phyloP scores from a whole-genome alignment of 331 rosid species.

The Cydonia oblonga region DNA sequence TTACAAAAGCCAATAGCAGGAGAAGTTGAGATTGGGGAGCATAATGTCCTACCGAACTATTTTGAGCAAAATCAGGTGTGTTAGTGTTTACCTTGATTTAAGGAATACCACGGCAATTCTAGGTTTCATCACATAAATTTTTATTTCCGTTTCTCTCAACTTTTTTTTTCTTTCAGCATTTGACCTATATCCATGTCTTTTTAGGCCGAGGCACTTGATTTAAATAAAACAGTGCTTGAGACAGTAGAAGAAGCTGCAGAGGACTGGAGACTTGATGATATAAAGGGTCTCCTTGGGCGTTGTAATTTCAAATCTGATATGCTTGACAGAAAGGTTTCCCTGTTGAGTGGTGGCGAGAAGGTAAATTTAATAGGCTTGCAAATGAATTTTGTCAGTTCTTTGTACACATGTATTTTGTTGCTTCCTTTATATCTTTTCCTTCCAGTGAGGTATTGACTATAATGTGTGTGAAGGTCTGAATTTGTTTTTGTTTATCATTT shows the following conservation, averaged over 20 bases:
- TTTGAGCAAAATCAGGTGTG: constrained; percentile 95
- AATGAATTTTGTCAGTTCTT: not conserved
- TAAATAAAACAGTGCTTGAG: constrained; percentile 82
- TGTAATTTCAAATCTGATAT: constrained; percentile 91
- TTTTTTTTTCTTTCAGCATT: not conserved
- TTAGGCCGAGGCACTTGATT: constrained; percentile 98
- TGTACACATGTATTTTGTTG: not conserved
- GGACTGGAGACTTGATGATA: constrained; percentile 90
- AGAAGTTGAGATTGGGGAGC: constrained; percentile 87
- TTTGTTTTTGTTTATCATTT: not conserved
- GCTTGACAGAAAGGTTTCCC: constrained; percentile 93
- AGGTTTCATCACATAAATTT: not conserved
- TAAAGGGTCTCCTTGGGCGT: constrained; percentile 97
- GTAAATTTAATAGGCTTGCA: constrained; percentile 22
- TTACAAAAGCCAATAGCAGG: constrained; percentile 68
- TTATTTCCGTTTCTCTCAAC: not conserved
- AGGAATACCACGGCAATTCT: not conserved
- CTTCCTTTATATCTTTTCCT: not conserved
- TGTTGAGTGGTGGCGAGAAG: constrained; percentile 98
- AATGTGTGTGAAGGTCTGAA: not conserved
- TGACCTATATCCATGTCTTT: constrained; percentile 16
- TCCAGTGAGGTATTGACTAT: not conserved
- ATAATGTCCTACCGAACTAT: constrained; percentile 84
- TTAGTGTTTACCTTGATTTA: not conserved
- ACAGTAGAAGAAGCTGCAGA: constrained; percentile 93